A percentile compares a stretch with the other conserved stretches of the same genome.
Conservation (phyloP, 139 green algal species). For the Chlamydomonas schloesseri region DNA sequence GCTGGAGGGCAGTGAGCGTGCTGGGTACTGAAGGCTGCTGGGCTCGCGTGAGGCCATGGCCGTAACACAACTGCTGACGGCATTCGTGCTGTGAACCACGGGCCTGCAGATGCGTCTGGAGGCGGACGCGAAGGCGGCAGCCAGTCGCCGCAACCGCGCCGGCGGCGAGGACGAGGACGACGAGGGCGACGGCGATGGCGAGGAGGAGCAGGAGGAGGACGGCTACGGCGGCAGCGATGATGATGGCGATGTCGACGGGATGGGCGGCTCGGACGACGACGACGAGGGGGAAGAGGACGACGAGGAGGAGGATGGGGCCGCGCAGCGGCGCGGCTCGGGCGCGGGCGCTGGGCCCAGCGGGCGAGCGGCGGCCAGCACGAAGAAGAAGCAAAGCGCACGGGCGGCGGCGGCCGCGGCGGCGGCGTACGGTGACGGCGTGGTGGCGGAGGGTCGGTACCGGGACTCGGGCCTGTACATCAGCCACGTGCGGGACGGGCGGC, state of each 20-base stretch:
- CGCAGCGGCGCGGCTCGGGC: neutral
- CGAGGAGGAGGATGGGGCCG: neutral
- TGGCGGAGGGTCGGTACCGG: constrained; percentile 58
- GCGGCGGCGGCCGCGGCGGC: constrained; percentile 33
- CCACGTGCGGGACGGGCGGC: constrained; percentile 49
- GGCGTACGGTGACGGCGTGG: constrained; percentile 40
- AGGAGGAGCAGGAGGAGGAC: constrained; percentile 36
- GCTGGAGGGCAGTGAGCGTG: too few species aligned
- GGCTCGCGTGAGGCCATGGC: neutral
- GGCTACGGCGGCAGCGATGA: neutral
- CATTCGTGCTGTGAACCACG: too few species aligned
- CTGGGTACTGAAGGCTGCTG: too few species aligned
- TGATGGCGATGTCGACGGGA: neutral
- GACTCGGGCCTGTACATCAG: constrained; percentile 72
- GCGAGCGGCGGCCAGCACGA: neutral
- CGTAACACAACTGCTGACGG: neutral
- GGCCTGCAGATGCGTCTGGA: neutral
- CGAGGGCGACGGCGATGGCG: neutral
- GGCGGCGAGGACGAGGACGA: neutral
- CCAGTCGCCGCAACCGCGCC: neutral
- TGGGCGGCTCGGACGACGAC: neutral
- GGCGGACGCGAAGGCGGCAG: constrained; percentile 2
- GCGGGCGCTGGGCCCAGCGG: constrained; percentile 18
- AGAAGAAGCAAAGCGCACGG: too few species aligned
- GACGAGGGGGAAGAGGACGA: constrained; percentile 20